Evolutionary conservation across 306 rosid genomes (phyloP).

Genomic region (Quercus suber): DNA sequence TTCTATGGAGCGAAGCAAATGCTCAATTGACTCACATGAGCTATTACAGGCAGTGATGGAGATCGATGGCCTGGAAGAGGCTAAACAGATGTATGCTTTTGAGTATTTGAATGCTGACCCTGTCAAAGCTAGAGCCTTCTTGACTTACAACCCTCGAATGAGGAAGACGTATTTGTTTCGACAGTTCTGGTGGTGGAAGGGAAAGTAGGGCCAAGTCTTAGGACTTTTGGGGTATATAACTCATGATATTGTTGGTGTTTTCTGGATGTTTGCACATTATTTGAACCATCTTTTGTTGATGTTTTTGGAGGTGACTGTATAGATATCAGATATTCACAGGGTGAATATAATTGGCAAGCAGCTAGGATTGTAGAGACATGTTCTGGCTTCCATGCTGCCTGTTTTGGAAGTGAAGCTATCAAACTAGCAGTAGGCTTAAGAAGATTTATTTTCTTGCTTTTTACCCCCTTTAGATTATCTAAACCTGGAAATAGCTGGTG

Average conservation of each 20-base stretch:
- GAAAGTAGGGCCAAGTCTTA: constrained; percentile 10
- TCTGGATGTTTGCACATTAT: constrained; percentile 17
- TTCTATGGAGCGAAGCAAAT: constrained; percentile 56
- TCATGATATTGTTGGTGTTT: constrained; percentile 12
- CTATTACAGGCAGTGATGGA: constrained; percentile 79
- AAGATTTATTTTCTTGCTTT: not conserved
- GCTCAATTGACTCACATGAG: constrained; percentile 50
- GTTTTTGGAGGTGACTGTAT: constrained; percentile 35
- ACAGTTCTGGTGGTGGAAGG: constrained; percentile 82
- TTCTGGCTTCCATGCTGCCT: constrained; percentile 4
- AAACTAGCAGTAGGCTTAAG: not conserved
- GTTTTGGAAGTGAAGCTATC: not conserved
- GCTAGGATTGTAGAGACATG: not conserved
- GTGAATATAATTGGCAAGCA: constrained; percentile 5
- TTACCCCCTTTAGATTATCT: not conserved
- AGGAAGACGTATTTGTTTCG: constrained; percentile 65
- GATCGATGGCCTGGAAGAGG: constrained; percentile 79
- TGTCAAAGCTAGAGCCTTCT: constrained; percentile 68
- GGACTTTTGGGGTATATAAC: constrained; percentile 35
- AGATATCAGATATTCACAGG: constrained; percentile 25
- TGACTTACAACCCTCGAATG: constrained; percentile 66
- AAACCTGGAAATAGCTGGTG: constrained; percentile 6
- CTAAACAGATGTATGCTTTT: constrained; percentile 73
- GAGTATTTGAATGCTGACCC: constrained; percentile 79
- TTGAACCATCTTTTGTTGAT: constrained; percentile 25